phyloP scores from a whole-genome alignment of 176 grass and related monocot species.

The Oryza rufipogon region DNA sequence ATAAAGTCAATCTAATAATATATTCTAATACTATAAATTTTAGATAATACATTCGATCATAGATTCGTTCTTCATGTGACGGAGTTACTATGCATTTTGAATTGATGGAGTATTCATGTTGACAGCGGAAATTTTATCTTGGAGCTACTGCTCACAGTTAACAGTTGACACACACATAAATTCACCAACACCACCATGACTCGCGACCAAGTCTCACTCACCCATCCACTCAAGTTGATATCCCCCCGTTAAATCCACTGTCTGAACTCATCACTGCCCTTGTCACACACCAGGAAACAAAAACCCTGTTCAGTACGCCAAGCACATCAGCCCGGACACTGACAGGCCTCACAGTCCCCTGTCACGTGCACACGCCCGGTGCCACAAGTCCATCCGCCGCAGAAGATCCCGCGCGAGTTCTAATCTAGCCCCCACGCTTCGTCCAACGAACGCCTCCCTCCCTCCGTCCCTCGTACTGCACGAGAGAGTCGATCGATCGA shows the following conservation, averaged over 20 bases:
- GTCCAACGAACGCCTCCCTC: constrained; percentile 27
- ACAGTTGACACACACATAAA: neutral
- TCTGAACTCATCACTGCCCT: neutral
- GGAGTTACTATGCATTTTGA: too few relatives aligned
- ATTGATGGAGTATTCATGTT: too few relatives aligned
- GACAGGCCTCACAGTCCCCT: too few relatives aligned
- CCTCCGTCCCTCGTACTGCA: constrained; percentile 26
- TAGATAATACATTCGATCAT: too few relatives aligned
- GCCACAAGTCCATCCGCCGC: neutral
- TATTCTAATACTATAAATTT: too few relatives aligned
- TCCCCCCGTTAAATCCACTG: neutral
- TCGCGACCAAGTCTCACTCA: neutral
- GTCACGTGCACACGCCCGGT: constrained; percentile 4
- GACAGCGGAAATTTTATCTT: too few relatives aligned
- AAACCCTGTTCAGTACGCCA: neutral
- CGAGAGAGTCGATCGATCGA: constrained; percentile 19
- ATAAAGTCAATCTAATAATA: too few relatives aligned
- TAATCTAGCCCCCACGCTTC: constrained; percentile 35
- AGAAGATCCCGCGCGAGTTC: constrained; percentile 54
- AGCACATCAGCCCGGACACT: neutral
- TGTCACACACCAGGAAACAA: neutral
- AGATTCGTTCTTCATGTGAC: too few relatives aligned
- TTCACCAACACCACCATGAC: neutral
- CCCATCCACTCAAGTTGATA: neutral
- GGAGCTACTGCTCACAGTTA: too few relatives aligned